These are phyloP conservation scores for Acorus gramineus DNA, from an alignment of 106 monocot species.

Conservation along the genomic window DNA sequence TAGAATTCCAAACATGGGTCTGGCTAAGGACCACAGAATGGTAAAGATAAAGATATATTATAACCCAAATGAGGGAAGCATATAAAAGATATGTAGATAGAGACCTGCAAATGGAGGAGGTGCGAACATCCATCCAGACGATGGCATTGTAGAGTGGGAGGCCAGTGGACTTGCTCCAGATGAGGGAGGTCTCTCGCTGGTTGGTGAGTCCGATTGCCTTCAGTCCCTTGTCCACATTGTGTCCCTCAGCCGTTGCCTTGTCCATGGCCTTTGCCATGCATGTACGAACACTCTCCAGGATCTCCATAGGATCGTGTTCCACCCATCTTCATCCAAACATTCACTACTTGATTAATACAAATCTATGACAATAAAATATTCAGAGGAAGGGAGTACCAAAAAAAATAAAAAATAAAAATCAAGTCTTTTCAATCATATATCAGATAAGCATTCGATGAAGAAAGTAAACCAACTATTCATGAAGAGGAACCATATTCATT, in stretches of 20 bases:
- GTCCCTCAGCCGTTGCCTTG: slow-evolving; percentile 65
- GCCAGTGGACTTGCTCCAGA: slow-evolving; percentile 81
- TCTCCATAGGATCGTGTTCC: slow-evolving; percentile 87
- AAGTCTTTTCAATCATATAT: no score
- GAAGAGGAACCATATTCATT: no score
- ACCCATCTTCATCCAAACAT: slow-evolving; percentile 46
- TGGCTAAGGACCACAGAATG: background rate
- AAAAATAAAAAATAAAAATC: background rate
- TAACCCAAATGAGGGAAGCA: background rate
- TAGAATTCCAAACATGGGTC: background rate
- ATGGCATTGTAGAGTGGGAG: slow-evolving; percentile 74
- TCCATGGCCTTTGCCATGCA: slow-evolving; percentile 77
- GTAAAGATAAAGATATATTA: background rate
- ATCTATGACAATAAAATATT: background rate
- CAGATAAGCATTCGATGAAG: no score
- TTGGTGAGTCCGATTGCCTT: slow-evolving; percentile 73
- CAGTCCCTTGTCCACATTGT: slow-evolving; percentile 52
- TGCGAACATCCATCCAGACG: slow-evolving; percentile 87
- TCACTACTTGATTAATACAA: background rate
- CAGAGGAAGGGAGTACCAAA: slow-evolving; percentile 1
- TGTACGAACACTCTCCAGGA: slow-evolving; percentile 60
- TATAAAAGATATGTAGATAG: background rate
- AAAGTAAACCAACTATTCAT: no score
- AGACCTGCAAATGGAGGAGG: slow-evolving; percentile 68
- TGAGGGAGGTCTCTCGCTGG: slow-evolving; percentile 77